Conservation (phyloP, 768 basidiomycete genomes). For the Rhodocollybia butyracea region DNA sequence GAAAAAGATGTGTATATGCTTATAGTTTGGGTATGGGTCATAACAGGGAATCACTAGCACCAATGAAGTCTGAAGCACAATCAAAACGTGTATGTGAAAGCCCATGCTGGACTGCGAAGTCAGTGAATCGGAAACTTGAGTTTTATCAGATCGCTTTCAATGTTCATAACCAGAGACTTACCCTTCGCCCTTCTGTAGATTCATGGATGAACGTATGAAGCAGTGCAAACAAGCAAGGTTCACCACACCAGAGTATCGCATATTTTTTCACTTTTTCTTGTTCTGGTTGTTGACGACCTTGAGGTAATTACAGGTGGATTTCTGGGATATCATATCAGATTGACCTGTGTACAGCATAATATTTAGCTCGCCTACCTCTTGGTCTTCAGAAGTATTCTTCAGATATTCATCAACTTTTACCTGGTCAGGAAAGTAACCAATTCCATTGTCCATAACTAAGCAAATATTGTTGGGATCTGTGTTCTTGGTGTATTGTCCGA, state of each 20-base stretch:
- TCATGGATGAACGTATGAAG: conserved; percentile 10
- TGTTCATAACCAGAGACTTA: not conserved
- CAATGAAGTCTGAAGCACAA: no score
- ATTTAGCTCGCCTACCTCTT: not conserved
- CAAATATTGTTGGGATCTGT: conserved; percentile 19
- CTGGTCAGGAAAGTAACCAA: conserved; percentile 15
- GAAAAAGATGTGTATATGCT: no score
- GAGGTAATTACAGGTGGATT: conserved; percentile 19
- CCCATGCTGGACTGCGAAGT: not conserved
- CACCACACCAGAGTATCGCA: conserved; percentile 18
- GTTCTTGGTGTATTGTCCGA: conserved; percentile 17
- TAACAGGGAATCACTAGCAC: not conserved
- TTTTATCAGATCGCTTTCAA: not conserved
- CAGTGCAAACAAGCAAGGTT: conserved; percentile 18
- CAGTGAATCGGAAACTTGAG: not conserved
- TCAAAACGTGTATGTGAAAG: not conserved
- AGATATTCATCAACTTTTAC: conserved; percentile 14
- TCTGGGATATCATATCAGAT: conserved; percentile 10
- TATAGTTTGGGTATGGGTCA: no score
- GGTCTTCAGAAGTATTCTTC: not conserved
- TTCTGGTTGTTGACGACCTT: conserved; percentile 21
- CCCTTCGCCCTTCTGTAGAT: not conserved
- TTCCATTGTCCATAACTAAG: conserved; percentile 10
- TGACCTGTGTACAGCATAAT: no score
- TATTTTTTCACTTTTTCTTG: conserved; percentile 20